Base-by-base conservation (phyloP, 2,329 filamentous ascomycete genomes). In the Diplodia sapinea region DNA sequence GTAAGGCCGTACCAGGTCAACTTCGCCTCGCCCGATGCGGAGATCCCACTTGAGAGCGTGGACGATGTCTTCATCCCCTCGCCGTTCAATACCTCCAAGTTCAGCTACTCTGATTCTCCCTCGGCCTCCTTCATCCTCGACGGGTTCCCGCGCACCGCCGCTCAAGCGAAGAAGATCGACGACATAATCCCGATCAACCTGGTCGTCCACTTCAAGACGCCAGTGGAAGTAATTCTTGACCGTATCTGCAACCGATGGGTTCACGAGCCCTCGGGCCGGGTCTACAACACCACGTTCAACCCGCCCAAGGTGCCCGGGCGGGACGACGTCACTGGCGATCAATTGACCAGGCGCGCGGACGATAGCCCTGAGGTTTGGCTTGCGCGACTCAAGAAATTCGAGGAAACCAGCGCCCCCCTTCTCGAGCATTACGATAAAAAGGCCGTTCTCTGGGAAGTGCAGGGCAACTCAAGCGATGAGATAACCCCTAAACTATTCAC, bases 271-370 rank as follows among this genome's bases (percentile, higher is more conserved):
- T 96, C 93, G 0, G 95, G 95, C 1, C 87, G 95, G 33, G 91
- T 97, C 17, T 99, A 99, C 84, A 99, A 99, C 78, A 96, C 93
- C 2, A 89, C 89, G 0, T 99, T 97, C 83, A 93, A 98, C 76
- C 86, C 91, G 8, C 95, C 95, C 0, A 90, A 89, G 71, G 88
- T 94, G 1, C 80, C 88, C 0, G 94, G 95, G 31, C 87, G 85
- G 72, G 95, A 99, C 79, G 95, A 99, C 78, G 76, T 97, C 57
- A 99, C 95, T 0, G 95, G 95, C 17, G 95, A 99, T 77, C 83
- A 86, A 26, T 84, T 99, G 70, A 89, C 91, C 5, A 91, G 96
- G 77, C 86, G 95, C 66, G 84, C 89, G 8, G 95, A 99, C 75
- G 95, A 99, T 76, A 90, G 89, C 68, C 90, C 95, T 72, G 90